Evolutionary conservation across 805 yeast genomes (phyloP).

Genomic region (Clavispora fructus): DNA sequence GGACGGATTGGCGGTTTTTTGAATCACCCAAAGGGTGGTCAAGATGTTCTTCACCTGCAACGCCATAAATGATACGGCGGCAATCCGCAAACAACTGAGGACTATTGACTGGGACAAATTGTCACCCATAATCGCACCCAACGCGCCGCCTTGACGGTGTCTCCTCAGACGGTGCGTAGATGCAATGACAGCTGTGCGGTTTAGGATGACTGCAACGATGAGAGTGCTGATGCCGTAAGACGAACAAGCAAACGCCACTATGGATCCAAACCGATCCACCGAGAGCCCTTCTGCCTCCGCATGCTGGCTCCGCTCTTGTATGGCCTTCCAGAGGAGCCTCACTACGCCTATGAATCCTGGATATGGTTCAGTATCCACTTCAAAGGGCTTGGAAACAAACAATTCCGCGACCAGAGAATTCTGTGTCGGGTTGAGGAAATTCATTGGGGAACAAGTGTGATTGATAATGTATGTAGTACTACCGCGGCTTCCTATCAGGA

Average conservation of each 20-base stretch:
- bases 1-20: constrained; percentile 3
- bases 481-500: too few species aligned
- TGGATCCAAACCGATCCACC: constrained; percentile 15
- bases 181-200: constrained; percentile 35
- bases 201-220: constrained; percentile 33
- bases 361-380: too few species aligned
- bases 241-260: constrained; percentile 30
- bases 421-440: too few species aligned
- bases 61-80: constrained; percentile 21
- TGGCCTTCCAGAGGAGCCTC: constrained; percentile 2
- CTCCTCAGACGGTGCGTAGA: constrained; percentile 24
- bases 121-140: constrained; percentile 15
- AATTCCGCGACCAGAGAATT: too few species aligned
- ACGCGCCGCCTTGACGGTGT: constrained; percentile 7
- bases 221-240: constrained; percentile 34
- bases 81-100: constrained; percentile 22
- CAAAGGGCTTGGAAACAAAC: too few species aligned
- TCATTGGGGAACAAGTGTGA: too few species aligned
- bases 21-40: constrained; percentile 26
- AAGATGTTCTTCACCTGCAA: constrained; percentile 24
- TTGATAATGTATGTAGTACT: too few species aligned
- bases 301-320: constrained; percentile 8
- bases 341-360: not conserved
- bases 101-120: constrained; percentile 3
- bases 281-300: constrained; percentile 6